These are phyloP conservation scores for Quercus berberidifolia DNA, from an alignment of 306 rosid species.

Conservation along the genomic window DNA sequence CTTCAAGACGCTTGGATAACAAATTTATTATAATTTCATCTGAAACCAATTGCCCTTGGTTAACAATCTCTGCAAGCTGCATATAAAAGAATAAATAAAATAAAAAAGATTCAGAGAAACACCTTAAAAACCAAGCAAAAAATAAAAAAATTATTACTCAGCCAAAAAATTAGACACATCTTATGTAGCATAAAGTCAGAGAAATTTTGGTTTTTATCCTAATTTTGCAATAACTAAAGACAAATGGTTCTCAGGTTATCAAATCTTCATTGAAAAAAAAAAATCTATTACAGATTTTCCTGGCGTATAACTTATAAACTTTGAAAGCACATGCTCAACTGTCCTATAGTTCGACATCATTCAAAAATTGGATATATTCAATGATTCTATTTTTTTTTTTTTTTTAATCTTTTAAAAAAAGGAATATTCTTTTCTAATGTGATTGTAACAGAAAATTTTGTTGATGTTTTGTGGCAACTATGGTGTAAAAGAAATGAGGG, in stretches of 20 bases:
- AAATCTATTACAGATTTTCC: too few relatives aligned
- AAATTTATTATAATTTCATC: conserved; percentile 80
- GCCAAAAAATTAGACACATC: background rate
- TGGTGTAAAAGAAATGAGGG: too few relatives aligned
- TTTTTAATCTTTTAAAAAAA: too few relatives aligned
- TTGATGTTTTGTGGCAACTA: too few relatives aligned
- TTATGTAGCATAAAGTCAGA: background rate
- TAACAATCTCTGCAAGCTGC: conserved; percentile 87
- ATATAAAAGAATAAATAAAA: background rate
- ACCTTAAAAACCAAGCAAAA: background rate
- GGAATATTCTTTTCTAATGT: too few relatives aligned
- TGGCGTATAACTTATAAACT: background rate
- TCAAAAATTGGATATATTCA: too few relatives aligned
- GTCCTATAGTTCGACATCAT: too few relatives aligned
- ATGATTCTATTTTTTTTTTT: too few relatives aligned
- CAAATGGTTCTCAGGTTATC: background rate
- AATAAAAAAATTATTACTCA: background rate
- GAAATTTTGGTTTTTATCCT: background rate
- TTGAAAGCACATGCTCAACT: background rate
- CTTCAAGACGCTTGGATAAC: conserved; percentile 76
- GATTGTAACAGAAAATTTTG: too few relatives aligned
- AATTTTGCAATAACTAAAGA: background rate
- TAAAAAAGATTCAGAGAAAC: conserved; percentile 6
- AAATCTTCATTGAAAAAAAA: background rate
- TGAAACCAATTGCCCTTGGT: conserved; percentile 85